Base-by-base conservation (phyloP, 257 asterid species). In the Lycium barbarum region DNA sequence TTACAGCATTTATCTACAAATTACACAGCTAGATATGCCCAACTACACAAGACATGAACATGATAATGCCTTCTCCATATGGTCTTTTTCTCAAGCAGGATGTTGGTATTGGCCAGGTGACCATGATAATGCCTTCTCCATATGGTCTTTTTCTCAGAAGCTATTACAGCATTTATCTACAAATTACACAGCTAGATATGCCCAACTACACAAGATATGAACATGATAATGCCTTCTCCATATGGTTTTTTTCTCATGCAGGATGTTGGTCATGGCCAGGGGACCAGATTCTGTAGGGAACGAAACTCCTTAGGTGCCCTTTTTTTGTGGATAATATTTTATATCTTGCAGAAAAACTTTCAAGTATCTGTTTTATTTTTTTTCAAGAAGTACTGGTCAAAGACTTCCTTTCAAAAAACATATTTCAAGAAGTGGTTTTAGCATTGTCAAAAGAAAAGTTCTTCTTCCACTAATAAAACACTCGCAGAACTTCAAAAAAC, bases 61-160 rank as follows among this genome's bases (percentile, higher is more conserved):
- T 26, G 22, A 49, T 9, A 76, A 76, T 33, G 26, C 11, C 26
- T 51, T 76, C 47, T 51, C 45, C 63, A 49, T 5, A 45, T 13
- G 82, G 82, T 7, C 7, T 51, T 76, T 76, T 33, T 26, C 82
- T 76, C 22, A 14, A 51, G 82, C 22, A 76, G 63, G 49, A 53
- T 53, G 26, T 26, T 22, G 82, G 40, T 26, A 63, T 76, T 6
- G 82, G 45, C 53, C 82, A 53, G 9, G 8, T 53, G 47, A 53
- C 49, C 47, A 76, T 26, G 33, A 49, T 9, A 76, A 76, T 33
- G 26, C 11, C 26, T 51, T 76, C 47, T 51, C 45, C 63, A 49
- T 5, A 45, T 13, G 82, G 82, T 7, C 7, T 51, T 76, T 76
- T 33, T 26, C 33, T 51, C 63, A 76, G 47, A 76, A 53, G 65